These are phyloP conservation scores for Castanea sativa DNA, from an alignment of 306 rosid genomes.

Conservation along the genomic window DNA sequence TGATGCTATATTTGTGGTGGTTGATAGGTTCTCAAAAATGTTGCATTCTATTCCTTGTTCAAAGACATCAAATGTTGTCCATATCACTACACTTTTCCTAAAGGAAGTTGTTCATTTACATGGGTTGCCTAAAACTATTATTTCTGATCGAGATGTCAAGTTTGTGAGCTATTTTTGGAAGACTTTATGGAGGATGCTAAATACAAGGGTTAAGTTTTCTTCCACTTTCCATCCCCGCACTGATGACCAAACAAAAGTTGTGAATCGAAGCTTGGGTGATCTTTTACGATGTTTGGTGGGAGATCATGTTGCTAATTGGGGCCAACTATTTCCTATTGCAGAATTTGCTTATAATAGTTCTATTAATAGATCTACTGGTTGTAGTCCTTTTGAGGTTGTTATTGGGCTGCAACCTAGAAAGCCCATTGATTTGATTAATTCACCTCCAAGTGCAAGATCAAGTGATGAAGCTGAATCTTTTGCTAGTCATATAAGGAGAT, in stretches of 20 bases:
- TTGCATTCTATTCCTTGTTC: no score
- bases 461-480: background rate
- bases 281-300: background rate
- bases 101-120: no score
- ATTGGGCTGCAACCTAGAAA: background rate
- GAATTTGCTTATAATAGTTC: slow-evolving; percentile 6
- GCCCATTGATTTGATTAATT: background rate
- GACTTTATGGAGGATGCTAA: background rate
- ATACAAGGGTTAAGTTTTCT: background rate
- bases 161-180: background rate
- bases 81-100: no score
- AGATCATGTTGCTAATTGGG: background rate
- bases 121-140: no score
- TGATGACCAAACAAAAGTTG: background rate
- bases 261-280: background rate
- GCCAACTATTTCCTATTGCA: background rate
- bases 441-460: background rate
- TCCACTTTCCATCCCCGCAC: background rate
- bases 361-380: background rate
- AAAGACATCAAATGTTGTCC: no score
- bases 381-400: background rate
- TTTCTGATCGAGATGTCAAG: no score
- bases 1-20: background rate
- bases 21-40: background rate
- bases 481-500: background rate